Evolutionary conservation across 192 early-diverging fungal genomes (phyloP).

Genomic region (Gorgonomyces haynaldii): DNA sequence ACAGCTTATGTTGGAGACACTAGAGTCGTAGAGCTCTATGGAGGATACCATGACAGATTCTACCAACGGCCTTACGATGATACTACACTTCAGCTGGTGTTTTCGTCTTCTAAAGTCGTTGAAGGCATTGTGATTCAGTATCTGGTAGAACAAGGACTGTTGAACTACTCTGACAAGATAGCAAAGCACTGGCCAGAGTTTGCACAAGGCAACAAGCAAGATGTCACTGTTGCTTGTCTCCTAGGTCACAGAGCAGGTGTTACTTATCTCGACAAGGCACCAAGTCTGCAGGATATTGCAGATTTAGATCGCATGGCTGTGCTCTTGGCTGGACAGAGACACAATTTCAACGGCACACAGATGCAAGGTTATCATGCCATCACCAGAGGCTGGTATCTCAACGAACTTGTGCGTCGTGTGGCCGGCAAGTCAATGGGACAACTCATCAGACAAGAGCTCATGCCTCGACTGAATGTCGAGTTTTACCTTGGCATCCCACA

Average conservation of each 20-base stretch:
- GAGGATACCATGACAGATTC: constrained; percentile 44
- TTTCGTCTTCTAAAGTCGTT: constrained; percentile 50
- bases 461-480: constrained; percentile 38
- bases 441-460: constrained; percentile 47
- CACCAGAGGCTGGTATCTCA: constrained; percentile 60
- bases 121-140: constrained; percentile 42
- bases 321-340: constrained; percentile 43
- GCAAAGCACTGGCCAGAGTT: constrained; percentile 64
- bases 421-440: constrained; percentile 48
- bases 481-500: constrained; percentile 35
- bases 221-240: constrained; percentile 51
- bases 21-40: constrained; percentile 47
- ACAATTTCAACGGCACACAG: constrained; percentile 47
- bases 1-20: constrained; percentile 39
- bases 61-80: constrained; percentile 30
- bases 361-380: constrained; percentile 49
- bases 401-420: constrained; percentile 57
- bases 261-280: constrained; percentile 38
- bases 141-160: constrained; percentile 40
- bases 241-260: constrained; percentile 57
- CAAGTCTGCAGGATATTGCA: constrained; percentile 28
- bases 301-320: constrained; percentile 41
- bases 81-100: constrained; percentile 52
- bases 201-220: constrained; percentile 51
- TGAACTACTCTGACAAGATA: constrained; percentile 41